phyloP scores from a whole-genome alignment of 768 basidiomycete genomes.

The Tulasnella sp. region DNA sequence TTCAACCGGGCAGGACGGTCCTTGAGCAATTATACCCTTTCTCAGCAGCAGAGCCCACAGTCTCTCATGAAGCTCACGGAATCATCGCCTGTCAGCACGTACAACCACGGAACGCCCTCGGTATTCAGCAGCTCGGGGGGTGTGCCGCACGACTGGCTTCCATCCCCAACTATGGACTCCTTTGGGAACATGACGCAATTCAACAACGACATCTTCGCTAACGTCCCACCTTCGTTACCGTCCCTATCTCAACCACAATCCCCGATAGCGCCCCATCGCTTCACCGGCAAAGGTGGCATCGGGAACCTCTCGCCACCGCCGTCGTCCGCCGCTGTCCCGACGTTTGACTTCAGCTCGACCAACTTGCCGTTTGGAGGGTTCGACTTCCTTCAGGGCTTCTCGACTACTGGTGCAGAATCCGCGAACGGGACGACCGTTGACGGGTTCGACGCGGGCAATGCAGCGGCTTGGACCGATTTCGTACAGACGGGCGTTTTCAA shows the following conservation, averaged over 20 bases:
- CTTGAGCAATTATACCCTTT: not conserved
- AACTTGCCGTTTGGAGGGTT: slow-evolving; percentile 70
- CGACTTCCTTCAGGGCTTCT: slow-evolving; percentile 75
- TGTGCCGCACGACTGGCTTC: slow-evolving; percentile 14
- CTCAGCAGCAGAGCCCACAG: not conserved
- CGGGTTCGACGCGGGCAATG: slow-evolving; percentile 13
- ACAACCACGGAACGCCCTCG: not conserved
- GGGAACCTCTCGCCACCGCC: not conserved
- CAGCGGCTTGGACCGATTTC: slow-evolving; percentile 45
- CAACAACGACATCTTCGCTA: slow-evolving; percentile 4
- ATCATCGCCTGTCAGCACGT: not conserved
- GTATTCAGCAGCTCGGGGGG: not conserved
- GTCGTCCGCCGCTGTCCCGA: not conserved
- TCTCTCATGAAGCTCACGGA: not conserved
- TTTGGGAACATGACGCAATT: not conserved
- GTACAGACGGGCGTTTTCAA: slow-evolving; percentile 28
- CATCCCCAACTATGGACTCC: slow-evolving; percentile 1
- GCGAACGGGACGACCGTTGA: not conserved
- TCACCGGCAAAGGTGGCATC: not conserved
- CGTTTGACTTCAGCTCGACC: slow-evolving; percentile 48
- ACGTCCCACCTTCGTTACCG: not conserved
- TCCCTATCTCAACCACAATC: not conserved
- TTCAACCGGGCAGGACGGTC: not conserved
- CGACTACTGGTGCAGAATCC: slow-evolving; percentile 21
- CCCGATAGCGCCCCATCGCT: not conserved